phyloP scores from a whole-genome alignment of 2,329 filamentous ascomycete genomes.

The Fusarium bactridioides region DNA sequence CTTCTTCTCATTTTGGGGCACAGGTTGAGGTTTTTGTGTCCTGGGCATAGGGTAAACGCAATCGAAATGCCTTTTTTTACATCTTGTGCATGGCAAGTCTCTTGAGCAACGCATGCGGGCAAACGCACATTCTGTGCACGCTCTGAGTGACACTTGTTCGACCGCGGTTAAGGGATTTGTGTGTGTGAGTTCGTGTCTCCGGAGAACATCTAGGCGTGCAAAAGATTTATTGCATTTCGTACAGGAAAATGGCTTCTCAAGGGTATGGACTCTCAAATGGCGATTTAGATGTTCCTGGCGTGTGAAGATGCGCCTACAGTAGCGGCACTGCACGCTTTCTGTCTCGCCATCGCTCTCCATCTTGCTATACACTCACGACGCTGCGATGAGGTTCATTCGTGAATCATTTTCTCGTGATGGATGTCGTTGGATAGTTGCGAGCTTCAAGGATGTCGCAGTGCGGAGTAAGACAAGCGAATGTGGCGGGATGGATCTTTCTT shows the following conservation, averaged over 20 bases:
- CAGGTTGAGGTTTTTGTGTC: not conserved
- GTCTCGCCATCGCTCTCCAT: not conserved
- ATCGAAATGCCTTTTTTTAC: constrained; percentile 1
- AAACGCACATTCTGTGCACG: constrained; percentile 23
- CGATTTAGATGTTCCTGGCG: constrained; percentile 27
- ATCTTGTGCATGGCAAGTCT: constrained; percentile 19
- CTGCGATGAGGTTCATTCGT: not conserved
- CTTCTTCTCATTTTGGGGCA: not conserved
- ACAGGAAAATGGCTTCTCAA: constrained; percentile 27
- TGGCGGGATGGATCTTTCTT: constrained; percentile 6
- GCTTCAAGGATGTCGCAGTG: not conserved
- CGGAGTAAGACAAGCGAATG: not conserved
- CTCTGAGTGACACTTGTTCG: constrained; percentile 4
- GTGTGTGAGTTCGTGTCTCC: constrained; percentile 21
- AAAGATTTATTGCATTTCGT: constrained; percentile 22
- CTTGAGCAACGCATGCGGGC: constrained; percentile 29
- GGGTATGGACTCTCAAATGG: constrained; percentile 23
- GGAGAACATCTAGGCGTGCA: constrained; percentile 22
- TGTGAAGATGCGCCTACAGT: constrained; percentile 5
- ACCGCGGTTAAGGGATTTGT: not conserved
- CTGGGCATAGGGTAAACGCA: constrained; percentile 10
- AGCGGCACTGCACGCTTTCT: not conserved
- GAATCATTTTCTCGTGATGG: not conserved
- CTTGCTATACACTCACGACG: not conserved
- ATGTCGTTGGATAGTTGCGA: not conserved